phyloP scores from a whole-genome alignment of 352 stramenopile species.

The Pythium myriotylum region DNA sequence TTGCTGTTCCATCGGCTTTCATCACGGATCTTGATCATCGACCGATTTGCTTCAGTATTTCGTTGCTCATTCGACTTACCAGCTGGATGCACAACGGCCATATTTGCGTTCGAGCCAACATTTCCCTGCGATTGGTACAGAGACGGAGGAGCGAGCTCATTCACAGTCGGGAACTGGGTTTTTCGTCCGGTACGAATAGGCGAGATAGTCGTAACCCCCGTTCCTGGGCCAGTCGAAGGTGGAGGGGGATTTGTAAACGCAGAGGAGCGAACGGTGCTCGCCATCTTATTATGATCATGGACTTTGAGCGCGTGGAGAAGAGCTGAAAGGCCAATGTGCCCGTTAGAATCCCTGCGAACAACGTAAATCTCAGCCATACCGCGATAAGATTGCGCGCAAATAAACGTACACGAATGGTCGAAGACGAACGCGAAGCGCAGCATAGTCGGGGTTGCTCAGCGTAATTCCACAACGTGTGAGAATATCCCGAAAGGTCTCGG shows the following conservation, averaged over 20 bases:
- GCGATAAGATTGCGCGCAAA: neutral
- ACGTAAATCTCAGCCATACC: too few species aligned
- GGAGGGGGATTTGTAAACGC: slow-evolving; percentile 24
- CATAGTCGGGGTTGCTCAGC: slow-evolving; percentile 73
- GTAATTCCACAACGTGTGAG: slow-evolving; percentile 59
- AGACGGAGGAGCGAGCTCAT: slow-evolving; percentile 28
- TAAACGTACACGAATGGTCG: slow-evolving; percentile 56
- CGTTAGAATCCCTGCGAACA: slow-evolving; percentile 51
- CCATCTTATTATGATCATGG: slow-evolving; percentile 49
- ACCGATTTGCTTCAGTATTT: slow-evolving; percentile 65
- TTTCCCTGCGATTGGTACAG: neutral
- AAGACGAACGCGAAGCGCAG: slow-evolving; percentile 60
- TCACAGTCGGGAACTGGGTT: slow-evolving; percentile 39
- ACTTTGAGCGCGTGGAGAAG: slow-evolving; percentile 54
- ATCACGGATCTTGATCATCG: slow-evolving; percentile 71
- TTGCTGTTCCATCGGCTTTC: slow-evolving; percentile 65
- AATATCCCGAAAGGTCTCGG: slow-evolving; percentile 68
- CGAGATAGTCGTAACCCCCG: slow-evolving; percentile 35
- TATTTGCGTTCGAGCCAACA: neutral
- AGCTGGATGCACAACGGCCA: slow-evolving; percentile 34
- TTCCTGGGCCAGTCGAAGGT: neutral
- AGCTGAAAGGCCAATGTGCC: slow-evolving; percentile 40
- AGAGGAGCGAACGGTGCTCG: slow-evolving; percentile 25
- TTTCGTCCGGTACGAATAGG: slow-evolving; percentile 67
- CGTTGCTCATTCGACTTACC: slow-evolving; percentile 80